Conservation (phyloP, 2,329 filamentous ascomycete genomes). For the Cryphonectria parasitica region DNA sequence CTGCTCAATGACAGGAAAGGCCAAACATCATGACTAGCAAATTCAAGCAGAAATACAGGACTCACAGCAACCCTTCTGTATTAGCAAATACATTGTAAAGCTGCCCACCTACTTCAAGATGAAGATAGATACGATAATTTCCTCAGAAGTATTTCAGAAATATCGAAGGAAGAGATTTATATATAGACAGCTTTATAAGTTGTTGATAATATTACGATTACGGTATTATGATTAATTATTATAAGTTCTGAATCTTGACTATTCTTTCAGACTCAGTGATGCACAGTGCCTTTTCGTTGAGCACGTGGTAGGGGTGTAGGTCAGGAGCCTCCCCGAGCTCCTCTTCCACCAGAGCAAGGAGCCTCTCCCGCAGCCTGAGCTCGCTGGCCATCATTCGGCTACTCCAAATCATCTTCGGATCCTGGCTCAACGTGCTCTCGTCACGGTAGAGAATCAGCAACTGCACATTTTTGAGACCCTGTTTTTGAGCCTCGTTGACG, state of each 20-base stretch:
- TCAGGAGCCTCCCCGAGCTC: conserved; percentile 7
- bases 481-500: conserved; percentile 7
- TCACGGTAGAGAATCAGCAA: conserved; percentile 14
- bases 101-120: not conserved
- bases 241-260: conserved; percentile 6
- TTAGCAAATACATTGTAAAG: not conserved
- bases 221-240: not conserved
- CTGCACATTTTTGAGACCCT: not conserved
- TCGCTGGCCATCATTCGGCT: conserved; percentile 1
- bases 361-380: conserved; percentile 4
- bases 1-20: too few relatives aligned
- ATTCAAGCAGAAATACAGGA: not conserved
- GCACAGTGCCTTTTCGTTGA: conserved; percentile 9
- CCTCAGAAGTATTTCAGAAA: not conserved
- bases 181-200: not conserved
- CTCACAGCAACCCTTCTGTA: not conserved
- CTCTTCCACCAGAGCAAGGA: conserved; percentile 12
- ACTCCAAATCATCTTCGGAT: conserved; percentile 13
- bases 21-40: not conserved
- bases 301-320: conserved; percentile 11
- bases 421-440: conserved; percentile 13
- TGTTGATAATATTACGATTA: not conserved
- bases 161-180: not conserved
- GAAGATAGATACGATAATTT: too few relatives aligned
- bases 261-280: conserved; percentile 4